Base-by-base conservation (phyloP, 768 basidiomycete species). In the Russula sp. region DNA sequence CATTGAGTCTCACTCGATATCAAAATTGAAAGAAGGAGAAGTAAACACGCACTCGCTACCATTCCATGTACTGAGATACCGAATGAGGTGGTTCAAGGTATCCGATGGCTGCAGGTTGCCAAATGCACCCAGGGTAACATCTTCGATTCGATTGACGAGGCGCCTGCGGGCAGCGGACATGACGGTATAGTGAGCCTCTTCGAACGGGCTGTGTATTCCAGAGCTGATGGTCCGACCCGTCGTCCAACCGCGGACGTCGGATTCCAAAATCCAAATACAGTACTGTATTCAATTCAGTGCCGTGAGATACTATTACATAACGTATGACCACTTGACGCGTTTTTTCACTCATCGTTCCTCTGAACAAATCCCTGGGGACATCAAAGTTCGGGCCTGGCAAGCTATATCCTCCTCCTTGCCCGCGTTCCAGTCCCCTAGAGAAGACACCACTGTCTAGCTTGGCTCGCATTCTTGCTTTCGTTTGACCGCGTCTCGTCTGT, bases 401-500 rank as follows among this genome's bases (percentile, higher is more conserved):
- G 80, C 87, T 84, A 83, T 82, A 83, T 82, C 22, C 60, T 85
- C 83, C 83, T 91, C 85, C 89, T 85, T 84, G 90, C 84, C 88
- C 91, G 91, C 91, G 91, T 93, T 91, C 89, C 89, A 88, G 89
- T 91, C 87, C 84, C 82, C 89, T 80, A 90, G 82, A 91, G 44
- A 66, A 71, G 55, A 16, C n/a, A n/a, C 84, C 63, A 75, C 75
- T 44, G 63, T 68, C 59, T 44, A 24, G 16, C 38, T 57, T 28
- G 57, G 36, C n/a, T n/a, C 30, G 32, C n/a, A 26, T 59, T 61
- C 38, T 56, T 58, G 63, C 74, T 81, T n/a, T 75, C 63, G 78
- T 69, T 79, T 77, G 78, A 79, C 79, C 79, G 68, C 75, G 75
- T 72, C 70, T 77, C 65, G 73, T 71, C 79, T 73, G 76, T 75